Conservation (phyloP, 805 yeast species). For the Metschnikowia aberdeeniae region DNA sequence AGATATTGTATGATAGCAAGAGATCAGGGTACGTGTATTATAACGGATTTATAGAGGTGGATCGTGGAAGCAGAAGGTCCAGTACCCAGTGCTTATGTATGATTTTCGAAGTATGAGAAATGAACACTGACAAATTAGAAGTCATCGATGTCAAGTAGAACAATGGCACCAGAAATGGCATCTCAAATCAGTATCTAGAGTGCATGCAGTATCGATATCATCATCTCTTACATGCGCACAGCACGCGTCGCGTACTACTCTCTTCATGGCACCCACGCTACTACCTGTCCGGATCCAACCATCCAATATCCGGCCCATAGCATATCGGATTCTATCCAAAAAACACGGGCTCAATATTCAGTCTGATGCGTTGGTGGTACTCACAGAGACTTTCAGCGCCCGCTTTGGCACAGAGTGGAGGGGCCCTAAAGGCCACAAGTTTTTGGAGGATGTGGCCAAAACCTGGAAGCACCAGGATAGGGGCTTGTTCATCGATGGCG, state of each 20-base stretch:
- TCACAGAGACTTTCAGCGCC: conserved; percentile 73
- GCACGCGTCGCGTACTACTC: conserved; percentile 1
- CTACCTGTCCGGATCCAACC: conserved; percentile 79
- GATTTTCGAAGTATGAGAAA: no score
- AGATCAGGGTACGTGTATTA: not conserved
- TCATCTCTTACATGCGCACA: not conserved
- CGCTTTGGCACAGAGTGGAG: conserved; percentile 87
- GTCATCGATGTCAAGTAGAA: no score
- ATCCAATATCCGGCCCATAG: conserved; percentile 82
- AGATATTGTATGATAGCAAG: no score
- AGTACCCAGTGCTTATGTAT: no score
- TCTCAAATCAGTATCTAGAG: no score
- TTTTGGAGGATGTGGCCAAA: conserved; percentile 73
- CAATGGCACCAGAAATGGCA: no score
- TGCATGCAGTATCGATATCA: no score
- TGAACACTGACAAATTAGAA: no score
- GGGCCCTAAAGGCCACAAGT: conserved; percentile 54
- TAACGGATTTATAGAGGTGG: not conserved
- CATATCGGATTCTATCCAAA: conserved; percentile 84
- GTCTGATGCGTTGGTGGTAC: conserved; percentile 69
- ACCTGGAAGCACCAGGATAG: conserved; percentile 87
- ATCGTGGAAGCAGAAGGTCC: no score
- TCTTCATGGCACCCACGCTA: conserved; percentile 18
- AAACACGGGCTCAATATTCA: conserved; percentile 90
- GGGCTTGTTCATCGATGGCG: conserved; percentile 81